phyloP scores from a whole-genome alignment of 2,329 filamentous ascomycete species.

The Aureobasidium mangrovei region DNA sequence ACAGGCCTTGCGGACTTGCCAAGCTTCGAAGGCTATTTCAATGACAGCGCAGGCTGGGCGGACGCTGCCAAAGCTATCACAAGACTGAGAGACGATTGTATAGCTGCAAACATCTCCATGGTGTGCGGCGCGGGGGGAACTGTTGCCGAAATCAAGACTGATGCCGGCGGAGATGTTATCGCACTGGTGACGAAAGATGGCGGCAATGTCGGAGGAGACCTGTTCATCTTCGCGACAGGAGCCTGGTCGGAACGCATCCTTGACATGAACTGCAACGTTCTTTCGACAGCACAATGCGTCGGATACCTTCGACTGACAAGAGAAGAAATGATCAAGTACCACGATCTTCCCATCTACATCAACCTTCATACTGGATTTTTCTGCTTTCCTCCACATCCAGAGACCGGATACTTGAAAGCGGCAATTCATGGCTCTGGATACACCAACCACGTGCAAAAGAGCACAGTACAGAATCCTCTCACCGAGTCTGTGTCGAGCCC shows the following conservation, averaged over 20 bases:
- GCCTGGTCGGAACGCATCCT: slow-evolving; percentile 22
- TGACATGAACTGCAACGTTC: slow-evolving; percentile 17
- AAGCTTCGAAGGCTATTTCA: slow-evolving; percentile 15
- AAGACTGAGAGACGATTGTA: no score
- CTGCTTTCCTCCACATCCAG: slow-evolving; percentile 52
- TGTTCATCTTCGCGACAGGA: slow-evolving; percentile 21
- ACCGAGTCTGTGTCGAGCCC: neutral
- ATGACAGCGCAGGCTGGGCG: slow-evolving; percentile 17
- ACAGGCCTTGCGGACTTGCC: neutral
- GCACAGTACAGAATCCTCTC: slow-evolving; percentile 28
- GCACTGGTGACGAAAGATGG: neutral
- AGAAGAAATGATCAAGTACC: slow-evolving; percentile 57
- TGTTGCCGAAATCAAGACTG: neutral
- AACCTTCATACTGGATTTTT: slow-evolving; percentile 62
- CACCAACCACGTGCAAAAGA: neutral
- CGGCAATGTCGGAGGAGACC: slow-evolving; percentile 9
- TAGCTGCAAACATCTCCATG: no score
- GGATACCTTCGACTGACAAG: slow-evolving; percentile 64
- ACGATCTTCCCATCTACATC: slow-evolving; percentile 57
- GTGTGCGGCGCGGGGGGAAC: neutral
- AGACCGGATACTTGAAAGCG: slow-evolving; percentile 37
- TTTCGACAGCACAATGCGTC: slow-evolving; percentile 67
- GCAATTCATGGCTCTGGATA: slow-evolving; percentile 38
- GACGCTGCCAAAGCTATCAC: slow-evolving; percentile 19
- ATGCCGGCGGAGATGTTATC: neutral